Base-by-base conservation (phyloP, 805 yeast species). In the Allodekkera sacchari region DNA sequence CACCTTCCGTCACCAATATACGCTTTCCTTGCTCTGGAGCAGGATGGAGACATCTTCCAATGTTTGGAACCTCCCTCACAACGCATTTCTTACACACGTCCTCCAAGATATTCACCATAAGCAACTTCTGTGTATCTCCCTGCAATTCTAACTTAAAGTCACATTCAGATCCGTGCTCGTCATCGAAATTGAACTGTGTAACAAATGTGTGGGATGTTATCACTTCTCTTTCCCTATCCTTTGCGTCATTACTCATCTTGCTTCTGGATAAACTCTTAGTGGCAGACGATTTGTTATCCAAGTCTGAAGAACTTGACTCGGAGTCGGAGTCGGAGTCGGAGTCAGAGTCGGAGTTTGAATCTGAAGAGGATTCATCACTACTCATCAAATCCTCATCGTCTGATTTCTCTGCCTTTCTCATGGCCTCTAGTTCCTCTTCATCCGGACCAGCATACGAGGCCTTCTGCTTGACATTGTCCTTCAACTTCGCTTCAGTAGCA, bases 41-140 rank as follows among this genome's bases (percentile, higher is more conserved):
- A 31, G 95, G 95, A 44, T 80, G 84, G 42, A 89, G 64, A 70
- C 97, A 88, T 59, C 98, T 80, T 18, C 95, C 96, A 51, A 92
- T 89, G 34, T 70, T 66, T 34, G 92, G 81, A 43, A 88, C 79
- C 61, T 94, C 96, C 49, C 96, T 80, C 13, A 92, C 95, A 41
- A 92, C 96, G 33, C 85, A 83, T 43, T 71, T 71, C 47, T 85
- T 81, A 57, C 96, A 88, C 35, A 89, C 75, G 34, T 81, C 88
- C 63, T 94, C 99, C 36, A 92, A 77, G 51, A 92, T 79, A 64
- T 92, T 92, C 34, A 92, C 96, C 98, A 92, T 89, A 66, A 92
- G 74, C 55, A 92, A 65, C 68, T 92, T 92, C 63, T 87, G 89
- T 18, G 94, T 78, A 25, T 79, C 83, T 18, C 92, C 85, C 29